A percentile compares a stretch with the other conserved stretches of the same genome.
Evolutionary conservation across 1,139 yeast genomes (phyloP).

Genomic region (Lodderomyces theae): DNA sequence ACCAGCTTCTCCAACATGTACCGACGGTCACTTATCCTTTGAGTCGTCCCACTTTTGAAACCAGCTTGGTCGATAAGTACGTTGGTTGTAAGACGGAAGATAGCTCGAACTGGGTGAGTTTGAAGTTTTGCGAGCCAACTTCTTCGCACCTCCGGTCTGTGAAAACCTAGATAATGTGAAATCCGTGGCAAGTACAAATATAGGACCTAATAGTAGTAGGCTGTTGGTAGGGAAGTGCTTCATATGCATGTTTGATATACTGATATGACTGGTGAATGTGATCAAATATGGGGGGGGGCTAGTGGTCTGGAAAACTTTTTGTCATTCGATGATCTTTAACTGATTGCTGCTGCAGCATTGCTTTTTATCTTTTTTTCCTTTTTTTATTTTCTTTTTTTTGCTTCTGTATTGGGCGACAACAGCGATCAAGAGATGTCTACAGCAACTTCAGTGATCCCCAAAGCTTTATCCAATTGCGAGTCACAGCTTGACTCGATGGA

Average conservation of each 20-base stretch:
- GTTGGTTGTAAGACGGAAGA: constrained; percentile 6
- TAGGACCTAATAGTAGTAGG: constrained; percentile 23
- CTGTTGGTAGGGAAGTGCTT: constrained; percentile 19
- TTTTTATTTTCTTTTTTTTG: too few relatives aligned
- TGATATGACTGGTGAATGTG: neutral
- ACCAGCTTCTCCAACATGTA: constrained; percentile 1
- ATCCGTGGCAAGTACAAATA: constrained; percentile 24
- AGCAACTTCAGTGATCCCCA: too few relatives aligned
- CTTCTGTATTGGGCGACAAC: too few relatives aligned
- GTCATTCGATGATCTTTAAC: neutral
- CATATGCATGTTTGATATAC: constrained; percentile 8
- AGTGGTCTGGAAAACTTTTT: neutral
- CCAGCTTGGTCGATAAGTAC: constrained; percentile 13
- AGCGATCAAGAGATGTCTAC: too few relatives aligned
- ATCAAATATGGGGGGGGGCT: neutral
- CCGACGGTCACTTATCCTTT: neutral
- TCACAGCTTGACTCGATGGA: too few relatives aligned
- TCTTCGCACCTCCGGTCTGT: constrained; percentile 14
- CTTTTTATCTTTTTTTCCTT: too few relatives aligned
- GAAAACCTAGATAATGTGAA: constrained; percentile 21
- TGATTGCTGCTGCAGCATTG: neutral
- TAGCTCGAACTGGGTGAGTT: constrained; percentile 5
- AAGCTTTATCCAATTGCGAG: too few relatives aligned
- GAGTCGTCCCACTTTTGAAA: constrained; percentile 9
- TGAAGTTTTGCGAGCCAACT: constrained; percentile 11